Evolutionary conservation across 2,329 filamentous ascomycete genomes (phyloP).

Genomic region (Diaporthe australafricana): DNA sequence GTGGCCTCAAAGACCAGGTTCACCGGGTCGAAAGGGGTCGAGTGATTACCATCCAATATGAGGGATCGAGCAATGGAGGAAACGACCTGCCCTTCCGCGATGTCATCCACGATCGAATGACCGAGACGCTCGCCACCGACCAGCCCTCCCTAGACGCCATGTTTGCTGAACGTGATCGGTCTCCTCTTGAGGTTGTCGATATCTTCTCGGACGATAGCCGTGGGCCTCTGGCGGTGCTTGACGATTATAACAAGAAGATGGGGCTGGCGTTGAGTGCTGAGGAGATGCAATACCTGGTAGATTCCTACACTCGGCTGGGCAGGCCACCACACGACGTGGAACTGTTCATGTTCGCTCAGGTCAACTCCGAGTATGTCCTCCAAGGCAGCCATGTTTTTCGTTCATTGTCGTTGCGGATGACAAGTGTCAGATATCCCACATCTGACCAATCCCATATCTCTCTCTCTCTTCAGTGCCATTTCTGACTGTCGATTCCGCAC

Average conservation of each 20-base stretch:
- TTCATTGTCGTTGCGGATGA: slow-evolving; percentile 12
- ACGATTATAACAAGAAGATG: slow-evolving; percentile 84
- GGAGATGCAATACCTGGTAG: slow-evolving; percentile 95
- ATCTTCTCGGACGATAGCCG: slow-evolving; percentile 72
- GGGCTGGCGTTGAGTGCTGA: slow-evolving; percentile 88
- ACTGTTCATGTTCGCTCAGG: slow-evolving; percentile 99
- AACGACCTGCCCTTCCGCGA: slow-evolving; percentile 72
- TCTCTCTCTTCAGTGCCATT: slow-evolving; percentile 82
- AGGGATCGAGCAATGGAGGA: slow-evolving; percentile 59
- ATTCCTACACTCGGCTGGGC: slow-evolving; percentile 77
- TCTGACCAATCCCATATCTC: slow-evolving; percentile 54
- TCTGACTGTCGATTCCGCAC: slow-evolving; percentile 69
- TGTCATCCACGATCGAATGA: slow-evolving; percentile 93
- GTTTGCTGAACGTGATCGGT: slow-evolving; percentile 76
- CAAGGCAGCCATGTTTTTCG: slow-evolving; percentile 26
- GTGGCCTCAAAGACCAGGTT: slow-evolving; percentile 77
- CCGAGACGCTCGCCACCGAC: slow-evolving; percentile 78
- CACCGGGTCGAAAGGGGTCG: slow-evolving; percentile 90
- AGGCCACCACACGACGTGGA: slow-evolving; percentile 87
- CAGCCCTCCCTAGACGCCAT: slow-evolving; percentile 79
- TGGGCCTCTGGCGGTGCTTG: slow-evolving; percentile 77
- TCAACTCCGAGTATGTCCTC: slow-evolving; percentile 87
- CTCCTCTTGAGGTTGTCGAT: slow-evolving; percentile 79
- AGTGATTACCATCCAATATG: slow-evolving; percentile 76
- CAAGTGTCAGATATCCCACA: slow-evolving; percentile 32